Base-by-base conservation (phyloP, 768 basidiomycete genomes). In the Mycena epipterygia region DNA sequence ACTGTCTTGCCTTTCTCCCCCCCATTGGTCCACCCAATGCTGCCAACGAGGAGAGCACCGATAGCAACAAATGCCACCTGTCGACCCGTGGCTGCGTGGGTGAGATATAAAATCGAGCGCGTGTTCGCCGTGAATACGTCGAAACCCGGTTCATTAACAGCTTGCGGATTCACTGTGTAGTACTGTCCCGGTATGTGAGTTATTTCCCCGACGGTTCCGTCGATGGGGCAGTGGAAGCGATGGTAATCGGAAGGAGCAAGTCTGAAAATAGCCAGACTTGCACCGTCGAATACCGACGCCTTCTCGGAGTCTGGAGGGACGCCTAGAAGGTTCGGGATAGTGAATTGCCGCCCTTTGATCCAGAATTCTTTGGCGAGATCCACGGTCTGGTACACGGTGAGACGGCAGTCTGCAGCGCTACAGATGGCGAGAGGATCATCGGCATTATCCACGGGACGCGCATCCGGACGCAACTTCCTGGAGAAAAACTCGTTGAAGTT, bases 191-290 rank as follows among this genome's bases (percentile, higher is more conserved):
- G 82, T 5, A 90, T 82, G 72, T 89, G 80, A 3, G 68, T 79
- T 9, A 83, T 75, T 41, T 86, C 83, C 13, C 84, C 80, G 23
- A 91, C 78, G 14, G 82, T 85, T 41, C 85, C 90, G 61, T 91
- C 90, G 30, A 91, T 81, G 17, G 92, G 92, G 37, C 87, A 87
- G 71, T 94, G 93, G 85, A 92, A 94, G 17, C 93, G 89, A 76
- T 95, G 94, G 74, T 95, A 95, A 76, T 95, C 94, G 12, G 90
- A 86, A 0, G 93, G 95, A 0, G 95, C 93, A 21, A 95, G 88
- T 59, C 94, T 85, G 79, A 93, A 91, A 66, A 92, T 89, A 0
- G 92, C 92, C 2, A 95, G 76, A 27, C 88, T 84, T 0, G 84
- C 81, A 27, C 83, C 82, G 11, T 81, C 74, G 60, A 90, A 88